Percentiles rank a stretch among this genome's conserved stretches.
Evolutionary conservation across 2,329 filamentous ascomycete genomes (phyloP).

Genomic region (Cephalotrichum gorgonifer): DNA sequence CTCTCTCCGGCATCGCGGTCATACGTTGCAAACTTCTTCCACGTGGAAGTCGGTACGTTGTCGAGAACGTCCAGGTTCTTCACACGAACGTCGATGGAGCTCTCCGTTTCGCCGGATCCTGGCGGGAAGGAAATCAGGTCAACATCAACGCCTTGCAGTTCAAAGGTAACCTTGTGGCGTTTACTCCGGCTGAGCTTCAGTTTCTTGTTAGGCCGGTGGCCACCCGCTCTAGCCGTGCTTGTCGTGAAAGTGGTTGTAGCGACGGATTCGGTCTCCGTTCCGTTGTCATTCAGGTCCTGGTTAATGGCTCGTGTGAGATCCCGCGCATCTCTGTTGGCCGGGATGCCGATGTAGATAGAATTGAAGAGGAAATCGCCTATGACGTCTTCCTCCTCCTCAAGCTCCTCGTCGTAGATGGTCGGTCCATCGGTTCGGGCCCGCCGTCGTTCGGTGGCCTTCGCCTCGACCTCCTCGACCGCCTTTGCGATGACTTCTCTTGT

Average conservation of each 20-base stretch:
- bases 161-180: slow-evolving; percentile 91
- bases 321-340: slow-evolving; percentile 72
- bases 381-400: slow-evolving; percentile 71
- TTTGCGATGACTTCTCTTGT: slow-evolving; percentile 81
- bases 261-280: slow-evolving; percentile 82
- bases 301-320: slow-evolving; percentile 81
- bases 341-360: slow-evolving; percentile 94
- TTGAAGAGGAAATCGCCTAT: slow-evolving; percentile 97
- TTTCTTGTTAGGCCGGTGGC: slow-evolving; percentile 36
- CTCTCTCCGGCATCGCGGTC: slow-evolving; percentile 79
- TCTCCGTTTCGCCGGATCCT: slow-evolving; percentile 69
- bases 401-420: slow-evolving; percentile 45
- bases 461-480: slow-evolving; percentile 80
- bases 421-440: slow-evolving; percentile 47
- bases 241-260: slow-evolving; percentile 62
- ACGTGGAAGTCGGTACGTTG: slow-evolving; percentile 87
- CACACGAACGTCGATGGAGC: slow-evolving; percentile 75
- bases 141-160: slow-evolving; percentile 72
- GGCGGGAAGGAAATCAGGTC: slow-evolving; percentile 76
- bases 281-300: slow-evolving; percentile 72
- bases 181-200: slow-evolving; percentile 76
- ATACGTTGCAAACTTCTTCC: slow-evolving; percentile 96
- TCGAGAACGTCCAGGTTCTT: slow-evolving; percentile 85
- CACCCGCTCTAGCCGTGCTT: slow-evolving; percentile 39
- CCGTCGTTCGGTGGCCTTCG: slow-evolving; percentile 64